Evolutionary conservation across 75 land plant genomes (phyloP).

Genomic region (Cunninghamia lanceolata): DNA sequence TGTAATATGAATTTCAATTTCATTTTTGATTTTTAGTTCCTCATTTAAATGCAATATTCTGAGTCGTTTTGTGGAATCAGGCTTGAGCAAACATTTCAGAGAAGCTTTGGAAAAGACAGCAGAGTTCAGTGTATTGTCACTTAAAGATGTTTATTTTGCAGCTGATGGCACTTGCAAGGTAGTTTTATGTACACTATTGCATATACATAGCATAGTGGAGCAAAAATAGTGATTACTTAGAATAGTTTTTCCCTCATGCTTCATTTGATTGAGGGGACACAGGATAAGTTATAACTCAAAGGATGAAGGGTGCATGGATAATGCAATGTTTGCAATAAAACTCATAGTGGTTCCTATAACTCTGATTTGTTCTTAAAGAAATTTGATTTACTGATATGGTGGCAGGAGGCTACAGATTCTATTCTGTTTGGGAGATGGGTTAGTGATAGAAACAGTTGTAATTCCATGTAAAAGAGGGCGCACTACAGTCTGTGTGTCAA

Average conservation of each 20-base stretch:
- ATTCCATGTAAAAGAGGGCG: slow-evolving; percentile 72
- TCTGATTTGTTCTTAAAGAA: slow-evolving; percentile 5
- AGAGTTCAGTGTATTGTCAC: slow-evolving; percentile 59
- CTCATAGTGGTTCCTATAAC: not conserved
- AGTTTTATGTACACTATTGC: slow-evolving; percentile 7
- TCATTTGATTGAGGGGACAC: not conserved
- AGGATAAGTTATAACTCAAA: not conserved
- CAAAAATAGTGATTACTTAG: not conserved
- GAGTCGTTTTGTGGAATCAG: slow-evolving; percentile 16
- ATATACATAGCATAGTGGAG: not conserved
- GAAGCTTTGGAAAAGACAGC: slow-evolving; percentile 54
- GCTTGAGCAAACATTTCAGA: slow-evolving; percentile 59
- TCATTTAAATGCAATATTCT: not conserved
- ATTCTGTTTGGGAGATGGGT: slow-evolving; percentile 61
- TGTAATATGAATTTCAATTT: not conserved
- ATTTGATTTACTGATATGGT: slow-evolving; percentile 32
- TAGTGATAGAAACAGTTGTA: slow-evolving; percentile 79
- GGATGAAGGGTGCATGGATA: not conserved
- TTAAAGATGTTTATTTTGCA: slow-evolving; percentile 55
- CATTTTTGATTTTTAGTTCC: not conserved
- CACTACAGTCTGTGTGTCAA: slow-evolving; percentile 89
- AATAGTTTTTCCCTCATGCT: not conserved
- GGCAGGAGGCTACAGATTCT: slow-evolving; percentile 76
- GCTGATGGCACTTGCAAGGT: slow-evolving; percentile 96
- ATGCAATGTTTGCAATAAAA: not conserved